Base-by-base conservation (phyloP, 257 asterid species). In the Lycium ferocissimum region DNA sequence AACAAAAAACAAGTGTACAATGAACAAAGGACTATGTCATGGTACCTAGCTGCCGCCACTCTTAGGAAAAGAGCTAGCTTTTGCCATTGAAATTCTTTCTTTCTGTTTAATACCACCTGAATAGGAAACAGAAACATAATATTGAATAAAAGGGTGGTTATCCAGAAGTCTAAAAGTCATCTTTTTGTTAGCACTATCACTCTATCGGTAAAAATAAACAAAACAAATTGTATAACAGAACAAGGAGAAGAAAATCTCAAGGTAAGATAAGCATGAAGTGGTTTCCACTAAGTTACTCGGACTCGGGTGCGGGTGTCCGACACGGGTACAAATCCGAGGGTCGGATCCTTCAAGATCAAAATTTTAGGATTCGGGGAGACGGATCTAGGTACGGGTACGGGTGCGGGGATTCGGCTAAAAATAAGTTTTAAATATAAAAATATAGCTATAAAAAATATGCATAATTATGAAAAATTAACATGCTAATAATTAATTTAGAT, bases 51-150 rank as follows among this genome's bases (percentile, higher is more conserved):
- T 67, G 97, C 95, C 82, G 98, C 97, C 47, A 93, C 87, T 90
- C 93, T 89, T 78, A 96, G 85, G 92, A 95, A 93, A 88, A 92
- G 90, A 84, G 94, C 91, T 87, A 95, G 91, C 95, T 88, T 94
- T 84, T 90, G 85, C 99, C 98, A 96, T 73, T 94, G 97, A 85
- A 96, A 92, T 86, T 96, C 99, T 87, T 91, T 94, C 86, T 91
- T 94, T 84, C 91, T 90, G 90, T 95, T 95, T 82, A 96, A 93
- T 14, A 94, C 95, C 81, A 93, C 97, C 99, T 96, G 91, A 85
- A 86, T 73, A 18, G 18, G 47, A 70, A 80, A 84, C 86, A 85
- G 20, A 26, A 17, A 26, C 49, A 78, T 78, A 51, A 7, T 65
- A 78, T 14, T 78, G 82, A 78, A 26, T 63, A 78, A 53, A 78